These are phyloP conservation scores for Populus hybrid DNA, from an alignment of 441 rosid species.

Conservation along the genomic window DNA sequence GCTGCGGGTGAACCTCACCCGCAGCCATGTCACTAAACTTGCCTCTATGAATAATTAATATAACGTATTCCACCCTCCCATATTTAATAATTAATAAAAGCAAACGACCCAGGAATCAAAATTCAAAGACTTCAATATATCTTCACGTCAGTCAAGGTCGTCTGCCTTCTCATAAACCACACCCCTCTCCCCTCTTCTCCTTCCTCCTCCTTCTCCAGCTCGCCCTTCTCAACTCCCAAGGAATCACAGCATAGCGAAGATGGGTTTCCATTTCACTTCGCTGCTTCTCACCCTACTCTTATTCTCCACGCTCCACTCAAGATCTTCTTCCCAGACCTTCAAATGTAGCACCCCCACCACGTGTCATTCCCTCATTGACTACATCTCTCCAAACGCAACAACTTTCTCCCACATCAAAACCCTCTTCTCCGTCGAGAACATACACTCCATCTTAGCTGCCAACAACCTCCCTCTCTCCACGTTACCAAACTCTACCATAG, in stretches of 20 bases:
- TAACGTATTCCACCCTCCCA: too few species aligned
- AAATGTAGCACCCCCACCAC: slow-evolving; percentile 36
- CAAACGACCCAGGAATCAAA: too few species aligned
- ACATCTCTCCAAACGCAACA: slow-evolving; percentile 46
- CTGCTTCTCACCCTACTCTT: slow-evolving; percentile 23
- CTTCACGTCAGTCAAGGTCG: background rate
- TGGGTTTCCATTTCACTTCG: slow-evolving; percentile 7
- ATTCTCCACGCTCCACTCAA: slow-evolving; percentile 16
- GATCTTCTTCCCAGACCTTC: slow-evolving; percentile 42
- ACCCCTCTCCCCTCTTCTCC: background rate
- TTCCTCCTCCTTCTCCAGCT: background rate
- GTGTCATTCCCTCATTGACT: slow-evolving; percentile 61
- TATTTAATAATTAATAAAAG: too few species aligned
- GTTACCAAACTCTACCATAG: slow-evolving; percentile 19
- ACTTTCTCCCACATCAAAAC: slow-evolving; percentile 40
- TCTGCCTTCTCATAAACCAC: background rate
- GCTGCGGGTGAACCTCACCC: too few species aligned
- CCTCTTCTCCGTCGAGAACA: slow-evolving; percentile 55
- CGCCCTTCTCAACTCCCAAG: background rate
- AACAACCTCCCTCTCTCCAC: slow-evolving; percentile 52
- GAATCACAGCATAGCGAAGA: background rate
- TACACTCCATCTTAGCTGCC: slow-evolving; percentile 59
- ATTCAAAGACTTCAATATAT: background rate
- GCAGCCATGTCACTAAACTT: too few species aligned
- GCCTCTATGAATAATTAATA: too few species aligned